A percentile compares a stretch with the other conserved stretches of the same genome.
Conservation (phyloP, 257 asterid species). For the Asclepias syriaca region DNA sequence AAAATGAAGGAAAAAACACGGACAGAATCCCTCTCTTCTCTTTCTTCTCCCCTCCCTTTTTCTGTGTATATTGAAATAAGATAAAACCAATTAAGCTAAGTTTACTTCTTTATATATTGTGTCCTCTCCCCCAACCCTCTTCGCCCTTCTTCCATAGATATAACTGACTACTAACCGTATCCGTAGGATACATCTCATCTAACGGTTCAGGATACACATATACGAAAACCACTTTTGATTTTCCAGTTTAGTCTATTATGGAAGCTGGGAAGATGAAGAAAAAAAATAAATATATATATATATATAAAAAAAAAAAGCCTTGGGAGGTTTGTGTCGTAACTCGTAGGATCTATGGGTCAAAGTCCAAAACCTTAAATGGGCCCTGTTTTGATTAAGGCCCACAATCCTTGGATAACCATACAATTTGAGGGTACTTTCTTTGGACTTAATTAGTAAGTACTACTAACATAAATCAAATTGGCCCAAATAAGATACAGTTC, state of each 20-base stretch:
- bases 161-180: background rate
- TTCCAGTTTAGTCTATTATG: no score
- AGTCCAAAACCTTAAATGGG: background rate
- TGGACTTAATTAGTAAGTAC: no score
- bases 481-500: no score
- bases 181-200: constrained; percentile 6
- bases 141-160: background rate
- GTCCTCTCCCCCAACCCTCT: background rate
- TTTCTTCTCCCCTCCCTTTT: background rate
- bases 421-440: no score
- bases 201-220: background rate
- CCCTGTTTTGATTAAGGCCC: background rate
- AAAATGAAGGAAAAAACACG: background rate
- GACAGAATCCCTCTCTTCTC: background rate
- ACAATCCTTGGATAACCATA: background rate
- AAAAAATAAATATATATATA: no score
- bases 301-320: no score
- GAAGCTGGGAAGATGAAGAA: no score
- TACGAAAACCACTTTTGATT: no score
- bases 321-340: no score
- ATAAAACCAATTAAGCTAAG: no score
- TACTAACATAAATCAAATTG: no score
- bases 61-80: background rate
- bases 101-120: background rate
- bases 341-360: no score